Evolutionary conservation across 176 grass and related monocot genomes (phyloP).

Genomic region (Hyparrhenia diplandra): DNA sequence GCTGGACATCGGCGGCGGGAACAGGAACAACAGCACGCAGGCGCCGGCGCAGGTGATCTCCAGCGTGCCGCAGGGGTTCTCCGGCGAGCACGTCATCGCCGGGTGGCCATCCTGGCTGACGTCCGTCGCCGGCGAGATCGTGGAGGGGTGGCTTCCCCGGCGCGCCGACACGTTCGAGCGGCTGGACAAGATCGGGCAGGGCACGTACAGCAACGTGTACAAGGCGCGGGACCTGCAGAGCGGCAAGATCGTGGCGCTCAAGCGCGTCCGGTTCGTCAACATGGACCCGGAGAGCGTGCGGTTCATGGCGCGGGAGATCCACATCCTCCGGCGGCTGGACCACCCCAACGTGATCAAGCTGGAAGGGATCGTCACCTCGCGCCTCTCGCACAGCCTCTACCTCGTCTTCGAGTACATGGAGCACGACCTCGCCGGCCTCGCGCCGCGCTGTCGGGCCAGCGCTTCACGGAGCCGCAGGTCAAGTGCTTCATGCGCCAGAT

Average conservation of each 20-base stretch:
- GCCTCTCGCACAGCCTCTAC: slow-evolving; percentile 70
- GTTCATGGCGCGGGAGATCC: slow-evolving; percentile 81
- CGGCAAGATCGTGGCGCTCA: slow-evolving; percentile 67
- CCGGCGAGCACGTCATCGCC: slow-evolving; percentile 58
- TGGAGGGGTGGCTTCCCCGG: slow-evolving; percentile 62
- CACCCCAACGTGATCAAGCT: slow-evolving; percentile 67
- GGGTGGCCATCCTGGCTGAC: slow-evolving; percentile 71
- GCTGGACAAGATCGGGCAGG: slow-evolving; percentile 77
- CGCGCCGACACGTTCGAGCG: slow-evolving; percentile 64
- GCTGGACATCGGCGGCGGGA: slow-evolving; percentile 6
- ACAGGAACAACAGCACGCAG: not conserved
- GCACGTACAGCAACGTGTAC: slow-evolving; percentile 79
- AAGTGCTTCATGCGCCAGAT: slow-evolving; percentile 62
- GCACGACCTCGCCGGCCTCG: slow-evolving; percentile 81
- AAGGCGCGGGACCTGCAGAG: slow-evolving; percentile 60
- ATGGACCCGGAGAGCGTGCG: slow-evolving; percentile 78
- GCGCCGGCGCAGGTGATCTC: not conserved
- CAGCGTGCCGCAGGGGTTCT: slow-evolving; percentile 55
- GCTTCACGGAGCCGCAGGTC: slow-evolving; percentile 63
- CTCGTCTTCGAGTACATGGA: slow-evolving; percentile 99
- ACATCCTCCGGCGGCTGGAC: slow-evolving; percentile 49
- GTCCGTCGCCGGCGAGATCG: slow-evolving; percentile 51
- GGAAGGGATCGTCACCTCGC: slow-evolving; percentile 65
- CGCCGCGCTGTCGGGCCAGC: slow-evolving; percentile 40
- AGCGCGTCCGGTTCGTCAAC: slow-evolving; percentile 70